Evolutionary conservation across 306 rosid genomes (phyloP), one percentile per base, ranked within the genome.

Genomic region (Prunus armeniaca): DNA sequence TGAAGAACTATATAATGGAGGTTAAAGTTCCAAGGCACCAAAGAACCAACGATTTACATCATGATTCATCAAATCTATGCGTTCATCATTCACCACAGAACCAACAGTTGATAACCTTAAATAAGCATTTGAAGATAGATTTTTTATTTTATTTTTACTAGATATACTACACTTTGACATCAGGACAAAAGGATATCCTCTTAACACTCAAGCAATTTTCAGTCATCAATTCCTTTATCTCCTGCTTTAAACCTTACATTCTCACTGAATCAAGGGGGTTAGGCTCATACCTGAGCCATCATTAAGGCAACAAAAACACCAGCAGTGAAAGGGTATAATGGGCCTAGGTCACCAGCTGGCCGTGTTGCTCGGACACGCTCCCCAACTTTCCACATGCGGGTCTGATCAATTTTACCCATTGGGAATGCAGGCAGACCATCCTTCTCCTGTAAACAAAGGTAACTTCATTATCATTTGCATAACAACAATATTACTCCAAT

Each of bases 301-400:
- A 96, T 96, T 74, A 96, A 63, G n/a, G 99, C 98, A 84, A 95
- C 97, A 69, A 75, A 95, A 65, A 96, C 99, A 88, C 99, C 99
- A 63, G 99, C 97, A 27, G 99, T 96, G 82, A 96, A 96, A 17
- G 99, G 97, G 80, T 88, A 54, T n/a, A 92, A 60, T 8, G 99
- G 98, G 34, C 99, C 98, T 3, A 96, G 90, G 78, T 96, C 99
- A 76, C 98, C 96, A 4, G 87, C 92, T 12, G 98, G 93, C 41
- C 98, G 89, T 60, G 84, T 55, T 11, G 93, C 77, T 18, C 99
- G 89, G 71, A 92, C 99, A 3, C 87, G 89, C 71, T 92, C 96
- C 72, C 99, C 99, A 3, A 95, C 99, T 70, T 95, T 95, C 99
- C 99, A 95, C 99, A 92, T 95, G 67, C 91, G 93, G 54, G 99